These are phyloP conservation scores for Trichophyton verrucosum DNA, from an alignment of 2,329 filamentous ascomycete genomes.

Conservation along the genomic window DNA sequence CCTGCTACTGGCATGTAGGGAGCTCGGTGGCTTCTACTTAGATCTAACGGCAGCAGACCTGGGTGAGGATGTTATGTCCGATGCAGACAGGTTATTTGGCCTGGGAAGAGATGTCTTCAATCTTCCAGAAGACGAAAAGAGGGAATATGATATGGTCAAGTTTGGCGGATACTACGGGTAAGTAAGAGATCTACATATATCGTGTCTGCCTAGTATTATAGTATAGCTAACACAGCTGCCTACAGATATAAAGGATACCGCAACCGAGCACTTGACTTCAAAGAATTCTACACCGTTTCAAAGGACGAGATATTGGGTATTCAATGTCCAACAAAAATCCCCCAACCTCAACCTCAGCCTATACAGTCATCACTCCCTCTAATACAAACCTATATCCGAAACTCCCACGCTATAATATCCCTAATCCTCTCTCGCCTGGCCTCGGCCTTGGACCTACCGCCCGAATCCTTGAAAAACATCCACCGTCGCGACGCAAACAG, in stretches of 20 bases:
- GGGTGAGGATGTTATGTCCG: conserved; percentile 5
- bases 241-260: conserved; percentile 10
- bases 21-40: conserved; percentile 10
- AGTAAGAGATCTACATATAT: not conserved
- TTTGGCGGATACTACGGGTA: conserved; percentile 12
- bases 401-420: conserved; percentile 8
- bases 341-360: conserved; percentile 5
- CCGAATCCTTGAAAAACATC: conserved; percentile 5
- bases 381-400: conserved; percentile 7
- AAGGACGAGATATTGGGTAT: conserved; percentile 10
- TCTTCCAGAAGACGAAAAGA: conserved; percentile 3
- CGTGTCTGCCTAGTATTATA: not conserved
- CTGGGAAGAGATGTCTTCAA: conserved; percentile 7
- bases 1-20: conserved; percentile 5
- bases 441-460: conserved; percentile 5
- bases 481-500: conserved; percentile 9
- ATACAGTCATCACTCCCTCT: conserved; percentile 5
- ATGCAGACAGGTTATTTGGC: conserved; percentile 5
- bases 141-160: conserved; percentile 9
- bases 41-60: conserved; percentile 8
- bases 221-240: not conserved
- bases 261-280: conserved; percentile 10
- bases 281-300: conserved; percentile 12
- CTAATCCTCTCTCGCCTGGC: conserved; percentile 7
- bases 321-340: not conserved